These are phyloP conservation scores for Hypsizygus marmoreus DNA, from an alignment of 768 basidiomycete genomes.

Conservation along the genomic window DNA sequence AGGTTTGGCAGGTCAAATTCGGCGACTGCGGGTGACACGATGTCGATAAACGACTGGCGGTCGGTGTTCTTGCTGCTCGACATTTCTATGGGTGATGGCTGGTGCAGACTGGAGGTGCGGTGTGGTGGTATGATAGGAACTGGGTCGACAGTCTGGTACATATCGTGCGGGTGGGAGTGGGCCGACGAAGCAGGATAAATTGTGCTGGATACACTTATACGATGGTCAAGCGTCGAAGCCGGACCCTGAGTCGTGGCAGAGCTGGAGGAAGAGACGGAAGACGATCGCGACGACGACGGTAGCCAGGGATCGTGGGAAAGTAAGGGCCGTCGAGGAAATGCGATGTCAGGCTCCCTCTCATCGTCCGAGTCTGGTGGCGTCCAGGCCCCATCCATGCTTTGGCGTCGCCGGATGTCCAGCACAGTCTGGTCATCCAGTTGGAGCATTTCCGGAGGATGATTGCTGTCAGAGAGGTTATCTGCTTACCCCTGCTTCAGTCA, in stretches of 20 bases:
- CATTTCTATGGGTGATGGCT: not conserved
- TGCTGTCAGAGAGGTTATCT: conserved; percentile 7
- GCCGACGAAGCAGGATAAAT: conserved; percentile 37
- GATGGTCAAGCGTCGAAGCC: conserved; percentile 37
- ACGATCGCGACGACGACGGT: conserved; percentile 25
- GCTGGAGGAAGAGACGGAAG: conserved; percentile 25
- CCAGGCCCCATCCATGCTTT: conserved; percentile 2
- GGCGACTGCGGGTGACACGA: conserved; percentile 26
- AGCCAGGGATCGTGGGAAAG: conserved; percentile 31
- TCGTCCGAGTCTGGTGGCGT: conserved; percentile 4
- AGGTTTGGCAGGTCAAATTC: conserved; percentile 18
- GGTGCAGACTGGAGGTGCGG: conserved; percentile 13
- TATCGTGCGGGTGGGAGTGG: conserved; percentile 26
- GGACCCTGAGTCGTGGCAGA: conserved; percentile 27
- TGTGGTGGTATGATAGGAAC: conserved; percentile 25
- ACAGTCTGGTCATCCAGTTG: conserved; percentile 16
- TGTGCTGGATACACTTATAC: conserved; percentile 45
- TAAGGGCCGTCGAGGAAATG: conserved; percentile 28
- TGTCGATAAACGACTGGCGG: conserved; percentile 37
- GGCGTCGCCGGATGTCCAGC: conserved; percentile 23
- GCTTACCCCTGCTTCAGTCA: not conserved
- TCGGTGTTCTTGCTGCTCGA: conserved; percentile 4
- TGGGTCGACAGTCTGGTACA: conserved; percentile 29
- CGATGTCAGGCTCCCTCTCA: conserved; percentile 1
- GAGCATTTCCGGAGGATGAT: conserved; percentile 14